Base-by-base conservation (phyloP, 2,329 filamentous ascomycete genomes). In the Colletotrichum aenigma region DNA sequence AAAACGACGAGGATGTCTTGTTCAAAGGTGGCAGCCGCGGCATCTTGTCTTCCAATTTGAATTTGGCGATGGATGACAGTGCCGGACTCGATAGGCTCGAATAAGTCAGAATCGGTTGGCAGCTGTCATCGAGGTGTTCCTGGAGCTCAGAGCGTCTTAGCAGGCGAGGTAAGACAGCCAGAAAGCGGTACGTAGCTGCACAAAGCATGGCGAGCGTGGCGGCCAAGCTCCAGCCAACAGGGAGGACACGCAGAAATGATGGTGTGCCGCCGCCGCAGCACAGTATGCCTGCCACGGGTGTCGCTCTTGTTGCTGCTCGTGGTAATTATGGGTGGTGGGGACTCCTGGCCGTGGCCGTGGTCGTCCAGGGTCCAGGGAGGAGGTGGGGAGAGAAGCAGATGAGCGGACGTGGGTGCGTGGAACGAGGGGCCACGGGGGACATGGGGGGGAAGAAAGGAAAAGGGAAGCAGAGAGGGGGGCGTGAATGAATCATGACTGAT, bases 341-440 rank as follows among this genome's bases (percentile, higher is more conserved):
- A 52, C 43, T 21, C 16, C 43, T 68, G 61, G 32, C 34, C 32
- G 34, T 43, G 36, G 21, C 65, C 32, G 32, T 58, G 58, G 48
- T 61, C 48, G 65, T 60, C 48, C 58, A 74, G 60, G 71, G 74
- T 70, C 36, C 70, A 74, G 65, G 70, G 56, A 32, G 60, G 65
- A 43, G 56, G 65, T 60, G 65, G 13, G n/a, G 26, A 24, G 21
- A 64, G 61, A 64, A 61, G 58, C 60, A 70, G 38, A 61, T 65
- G 74, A 75, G 71, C 36, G 71, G 61, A 68, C 70, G 74, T 76
- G 70, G 32, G 61, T 69, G 65, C 38, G 52, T 66, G 60, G 66
- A 36, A 68, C 64, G 38, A 52, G 64, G 62, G 58, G 70, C 71
- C 56, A 66, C 60, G 48, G 70, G 58, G 70, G 43, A 64, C 67